Base-by-base conservation (phyloP, 345 rosid species). In the Euphorbia pulcherrima region DNA sequence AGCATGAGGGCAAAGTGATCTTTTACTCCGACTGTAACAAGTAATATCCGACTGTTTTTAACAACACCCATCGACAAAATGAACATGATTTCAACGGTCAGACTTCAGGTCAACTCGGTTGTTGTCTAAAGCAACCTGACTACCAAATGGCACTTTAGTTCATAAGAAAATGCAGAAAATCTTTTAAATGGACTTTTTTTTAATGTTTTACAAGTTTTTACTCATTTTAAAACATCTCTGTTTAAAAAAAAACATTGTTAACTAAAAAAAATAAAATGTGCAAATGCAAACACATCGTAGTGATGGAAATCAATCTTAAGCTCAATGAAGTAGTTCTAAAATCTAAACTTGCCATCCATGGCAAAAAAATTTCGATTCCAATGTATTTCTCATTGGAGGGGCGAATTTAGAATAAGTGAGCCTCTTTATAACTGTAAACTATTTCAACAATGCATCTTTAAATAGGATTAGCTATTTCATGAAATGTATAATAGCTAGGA, bases 331-430 rank as follows among this genome's bases (percentile, higher is more conserved):
- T 16, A 58, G n/a, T 30, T 23, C 30, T 33, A 37, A 30, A 17
- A 44, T 54, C 30, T 33, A 37, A 30, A 26, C 60, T 54, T 53
- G 12, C 37, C 37, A 59, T 30, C 26, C 40, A 13, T 55, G 16
- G 63, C 12, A 55, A 56, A 55, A 56, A 6, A 55, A 27, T 40
- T 68, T 44, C 35, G 5, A 56, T 56, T 54, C 16, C 54, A 55
- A 50, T 26, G 28, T 17, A 6, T n/a, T 41, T 23, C 30, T 18
- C 29, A 46, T 57, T 4, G 20, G 46, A 39, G 40, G 33, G 23
- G 7, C 18, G 30, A 30, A 64, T 11, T 50, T n/a, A 35, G 20
- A 35, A 7, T 18, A 44, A 28, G 14, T 44, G 17, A 58, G 23
- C 52, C 16, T 6, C 23, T 21, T 41, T 30, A 46, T 44, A 52